phyloP scores from a whole-genome alignment of 495 filamentous ascomycete species.

The Trichoderma gamsii region DNA sequence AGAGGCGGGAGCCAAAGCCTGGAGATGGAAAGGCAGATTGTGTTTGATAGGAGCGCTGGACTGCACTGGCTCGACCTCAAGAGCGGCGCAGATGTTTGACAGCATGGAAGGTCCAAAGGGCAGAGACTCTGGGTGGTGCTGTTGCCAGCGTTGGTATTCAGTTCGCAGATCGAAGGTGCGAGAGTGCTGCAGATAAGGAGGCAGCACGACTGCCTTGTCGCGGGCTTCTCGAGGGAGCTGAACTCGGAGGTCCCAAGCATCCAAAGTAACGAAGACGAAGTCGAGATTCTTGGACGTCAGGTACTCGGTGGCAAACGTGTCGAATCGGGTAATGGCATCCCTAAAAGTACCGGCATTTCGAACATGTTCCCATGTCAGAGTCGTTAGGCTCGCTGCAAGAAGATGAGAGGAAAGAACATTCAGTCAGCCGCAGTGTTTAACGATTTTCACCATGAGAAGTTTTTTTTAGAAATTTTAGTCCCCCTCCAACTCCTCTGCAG shows the following conservation, averaged over 20 bases:
- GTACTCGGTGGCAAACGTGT: conserved; percentile 84
- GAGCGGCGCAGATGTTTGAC: conserved; percentile 92
- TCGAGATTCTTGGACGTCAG: conserved; percentile 78
- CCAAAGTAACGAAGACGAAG: conserved; percentile 95
- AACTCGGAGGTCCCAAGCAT: conserved; percentile 97
- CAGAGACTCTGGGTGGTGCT: conserved; percentile 93
- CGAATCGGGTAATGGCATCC: conserved; percentile 92
- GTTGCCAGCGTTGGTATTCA: conserved; percentile 97
- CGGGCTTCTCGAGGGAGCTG: conserved; percentile 95
- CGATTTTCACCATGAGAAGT: neutral
- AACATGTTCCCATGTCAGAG: conserved; percentile 97
- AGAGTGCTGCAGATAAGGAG: conserved; percentile 95
- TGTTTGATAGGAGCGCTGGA: conserved; percentile 97
- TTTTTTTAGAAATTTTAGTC: neutral
- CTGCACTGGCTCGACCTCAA: conserved; percentile 95
- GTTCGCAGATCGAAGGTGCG: conserved; percentile 93
- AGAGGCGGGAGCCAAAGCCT: conserved; percentile 93
- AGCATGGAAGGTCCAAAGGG: conserved; percentile 93
- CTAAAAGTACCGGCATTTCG: conserved; percentile 93
- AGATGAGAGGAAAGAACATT: conserved; percentile 9
- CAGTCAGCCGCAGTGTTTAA: conserved; percentile 21
- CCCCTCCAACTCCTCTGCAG: neutral
- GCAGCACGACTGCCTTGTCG: conserved; percentile 93
- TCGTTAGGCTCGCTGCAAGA: conserved; percentile 81
- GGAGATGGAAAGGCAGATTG: conserved; percentile 94